Conservation (phyloP, 495 filamentous ascomycete species). For the Parmelia sp. region DNA sequence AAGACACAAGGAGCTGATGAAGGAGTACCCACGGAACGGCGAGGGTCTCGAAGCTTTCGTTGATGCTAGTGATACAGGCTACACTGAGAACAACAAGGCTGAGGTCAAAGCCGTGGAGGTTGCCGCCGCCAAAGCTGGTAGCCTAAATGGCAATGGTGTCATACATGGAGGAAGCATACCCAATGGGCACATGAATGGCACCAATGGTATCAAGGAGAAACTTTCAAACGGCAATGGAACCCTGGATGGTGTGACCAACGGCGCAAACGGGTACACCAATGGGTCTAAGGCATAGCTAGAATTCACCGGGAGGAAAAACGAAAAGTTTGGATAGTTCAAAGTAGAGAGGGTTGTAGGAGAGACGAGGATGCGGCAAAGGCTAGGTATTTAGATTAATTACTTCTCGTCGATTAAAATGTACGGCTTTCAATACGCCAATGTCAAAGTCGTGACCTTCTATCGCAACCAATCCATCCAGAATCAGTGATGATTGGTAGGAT, state of each 20-base stretch:
- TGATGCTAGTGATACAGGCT: conserved; percentile 55
- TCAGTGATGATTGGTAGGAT: neutral
- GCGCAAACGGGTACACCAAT: conserved; percentile 28
- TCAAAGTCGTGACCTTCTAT: neutral
- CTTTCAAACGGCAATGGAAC: conserved; percentile 21
- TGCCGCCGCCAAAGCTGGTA: conserved; percentile 32
- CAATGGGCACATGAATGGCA: conserved; percentile 29
- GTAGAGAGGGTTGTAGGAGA: neutral
- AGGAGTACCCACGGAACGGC: conserved; percentile 49
- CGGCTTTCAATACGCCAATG: neutral
- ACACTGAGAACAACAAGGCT: conserved; percentile 40
- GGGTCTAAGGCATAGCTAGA: conserved; percentile 22
- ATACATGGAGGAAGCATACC: conserved; percentile 24
- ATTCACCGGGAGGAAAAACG: too few relatives aligned
- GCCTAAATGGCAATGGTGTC: conserved; percentile 28
- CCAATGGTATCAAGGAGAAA: conserved; percentile 22
- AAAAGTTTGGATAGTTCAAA: neutral
- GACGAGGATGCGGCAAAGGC: neutral
- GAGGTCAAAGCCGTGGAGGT: conserved; percentile 33
- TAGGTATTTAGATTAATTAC: neutral
- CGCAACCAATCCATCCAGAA: neutral
- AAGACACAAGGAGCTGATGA: conserved; percentile 49
- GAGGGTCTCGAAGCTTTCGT: conserved; percentile 56
- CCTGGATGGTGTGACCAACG: conserved; percentile 25
- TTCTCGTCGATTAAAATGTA: neutral